A percentile compares a stretch with the other conserved stretches of the same genome.
Conservation (phyloP, 176 grass and related monocot species). For the Tuctoria greenei region DNA sequence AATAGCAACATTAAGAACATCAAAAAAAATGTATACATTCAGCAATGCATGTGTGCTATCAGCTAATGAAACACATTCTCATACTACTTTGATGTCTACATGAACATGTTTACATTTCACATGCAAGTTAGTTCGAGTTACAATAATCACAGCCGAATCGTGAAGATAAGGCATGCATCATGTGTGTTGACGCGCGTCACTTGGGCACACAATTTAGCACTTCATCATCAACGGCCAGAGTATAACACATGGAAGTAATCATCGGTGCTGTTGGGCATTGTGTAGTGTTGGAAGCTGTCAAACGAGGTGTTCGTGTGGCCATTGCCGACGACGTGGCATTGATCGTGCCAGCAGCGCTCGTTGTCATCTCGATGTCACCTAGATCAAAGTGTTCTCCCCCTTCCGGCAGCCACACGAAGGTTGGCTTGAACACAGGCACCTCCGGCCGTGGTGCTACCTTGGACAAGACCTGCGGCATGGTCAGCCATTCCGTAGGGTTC, state of each 20-base stretch:
- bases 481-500: slow-evolving; percentile 36
- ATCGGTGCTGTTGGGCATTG: slow-evolving; percentile 9
- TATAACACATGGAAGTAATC: slow-evolving; percentile 32
- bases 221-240: slow-evolving; percentile 35
- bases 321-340: not conserved
- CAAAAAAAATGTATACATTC: no score
- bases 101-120: not conserved
- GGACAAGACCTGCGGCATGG: slow-evolving; percentile 37
- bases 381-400: slow-evolving; percentile 27
- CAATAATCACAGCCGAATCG: not conserved
- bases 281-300: slow-evolving; percentile 1
- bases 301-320: not conserved
- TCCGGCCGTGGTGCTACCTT: slow-evolving; percentile 36
- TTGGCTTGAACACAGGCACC: slow-evolving; percentile 38
- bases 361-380: slow-evolving; percentile 28
- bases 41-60: not conserved
- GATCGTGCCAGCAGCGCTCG: not conserved
- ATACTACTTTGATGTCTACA: not conserved
- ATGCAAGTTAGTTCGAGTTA: not conserved
- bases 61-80: not conserved
- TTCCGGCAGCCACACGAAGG: slow-evolving; percentile 51
- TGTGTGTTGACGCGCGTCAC: no score
- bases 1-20: no score
- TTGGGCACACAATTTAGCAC: no score
- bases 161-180: no score